Conservation (phyloP, 2,329 filamentous ascomycete species). For the Aspergillus aculeatinus region DNA sequence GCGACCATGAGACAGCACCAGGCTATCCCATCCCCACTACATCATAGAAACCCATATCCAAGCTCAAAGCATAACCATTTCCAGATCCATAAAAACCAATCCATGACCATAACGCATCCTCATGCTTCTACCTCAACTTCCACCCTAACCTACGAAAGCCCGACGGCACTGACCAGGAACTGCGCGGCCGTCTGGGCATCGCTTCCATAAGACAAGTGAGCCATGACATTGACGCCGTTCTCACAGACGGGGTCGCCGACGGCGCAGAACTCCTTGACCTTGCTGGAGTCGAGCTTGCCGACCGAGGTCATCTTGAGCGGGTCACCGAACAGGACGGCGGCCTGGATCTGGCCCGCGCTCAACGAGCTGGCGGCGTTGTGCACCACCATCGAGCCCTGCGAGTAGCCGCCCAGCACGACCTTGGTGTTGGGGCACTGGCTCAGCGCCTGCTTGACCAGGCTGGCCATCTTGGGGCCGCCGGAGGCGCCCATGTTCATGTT, state of each 20-base stretch:
- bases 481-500: slow-evolving; percentile 28
- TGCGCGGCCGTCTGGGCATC: slow-evolving; percentile 39
- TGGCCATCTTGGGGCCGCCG: slow-evolving; percentile 32
- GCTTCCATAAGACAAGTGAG: slow-evolving; percentile 43
- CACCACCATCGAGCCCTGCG: slow-evolving; percentile 37
- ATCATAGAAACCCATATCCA: neutral
- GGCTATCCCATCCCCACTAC: neutral
- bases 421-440: slow-evolving; percentile 35
- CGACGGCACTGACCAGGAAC: slow-evolving; percentile 35
- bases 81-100: neutral
- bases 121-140: neutral
- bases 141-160: neutral
- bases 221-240: slow-evolving; percentile 45
- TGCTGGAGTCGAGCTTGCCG: slow-evolving; percentile 40
- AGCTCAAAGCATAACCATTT: neutral
- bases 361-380: slow-evolving; percentile 34
- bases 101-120: neutral
- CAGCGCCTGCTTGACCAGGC: slow-evolving; percentile 29
- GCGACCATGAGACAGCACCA: neutral
- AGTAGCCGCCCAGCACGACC: slow-evolving; percentile 36
- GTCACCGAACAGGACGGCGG: slow-evolving; percentile 48
- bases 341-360: slow-evolving; percentile 37
- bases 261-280: slow-evolving; percentile 52
- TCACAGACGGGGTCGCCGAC: slow-evolving; percentile 53
- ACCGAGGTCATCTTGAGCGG: slow-evolving; percentile 44